Conservation (phyloP, 2,329 filamentous ascomycete genomes). For the Paramyrothecium roridum region DNA sequence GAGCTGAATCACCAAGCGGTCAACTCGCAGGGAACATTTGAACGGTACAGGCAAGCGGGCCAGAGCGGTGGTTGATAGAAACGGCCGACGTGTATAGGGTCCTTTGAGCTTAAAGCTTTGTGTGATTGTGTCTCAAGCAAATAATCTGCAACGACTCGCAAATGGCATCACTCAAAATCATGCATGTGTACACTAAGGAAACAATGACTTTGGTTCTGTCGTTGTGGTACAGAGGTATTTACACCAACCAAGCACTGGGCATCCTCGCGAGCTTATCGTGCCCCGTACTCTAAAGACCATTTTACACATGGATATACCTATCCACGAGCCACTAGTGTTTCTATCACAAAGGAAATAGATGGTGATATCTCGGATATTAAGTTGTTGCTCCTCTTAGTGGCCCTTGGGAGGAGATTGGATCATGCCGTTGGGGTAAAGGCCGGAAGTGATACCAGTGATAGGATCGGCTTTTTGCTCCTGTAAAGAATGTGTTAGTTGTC, state of each 20-base stretch:
- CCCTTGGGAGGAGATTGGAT: constrained; percentile 66
- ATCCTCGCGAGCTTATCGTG: constrained; percentile 25
- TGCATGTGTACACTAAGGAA: constrained; percentile 13
- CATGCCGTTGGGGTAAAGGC: constrained; percentile 74
- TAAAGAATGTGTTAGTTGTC: constrained; percentile 15
- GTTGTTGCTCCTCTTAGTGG: constrained; percentile 28
- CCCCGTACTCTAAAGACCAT: constrained; percentile 23
- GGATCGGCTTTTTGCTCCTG: constrained; percentile 84
- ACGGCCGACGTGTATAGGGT: not conserved
- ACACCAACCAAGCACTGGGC: constrained; percentile 28
- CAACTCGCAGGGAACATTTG: constrained; percentile 26
- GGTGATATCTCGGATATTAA: constrained; percentile 14
- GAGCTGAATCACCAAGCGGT: constrained; percentile 29
- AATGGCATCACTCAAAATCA: too few species aligned
- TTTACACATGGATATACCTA: constrained; percentile 31
- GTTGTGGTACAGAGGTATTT: constrained; percentile 41
- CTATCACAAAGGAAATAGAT: constrained; percentile 30
- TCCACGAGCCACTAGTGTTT: constrained; percentile 26
- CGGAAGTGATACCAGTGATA: constrained; percentile 77
- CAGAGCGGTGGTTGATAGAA: constrained; percentile 39
- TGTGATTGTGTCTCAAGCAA: not conserved
- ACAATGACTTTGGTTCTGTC: constrained; percentile 30
- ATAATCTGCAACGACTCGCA: too few species aligned
- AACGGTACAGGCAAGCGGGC: constrained; percentile 42
- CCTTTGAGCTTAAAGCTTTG: constrained; percentile 5